Base-by-base conservation (phyloP, 768 basidiomycete species). In the Thelephora aurantiotincta region DNA sequence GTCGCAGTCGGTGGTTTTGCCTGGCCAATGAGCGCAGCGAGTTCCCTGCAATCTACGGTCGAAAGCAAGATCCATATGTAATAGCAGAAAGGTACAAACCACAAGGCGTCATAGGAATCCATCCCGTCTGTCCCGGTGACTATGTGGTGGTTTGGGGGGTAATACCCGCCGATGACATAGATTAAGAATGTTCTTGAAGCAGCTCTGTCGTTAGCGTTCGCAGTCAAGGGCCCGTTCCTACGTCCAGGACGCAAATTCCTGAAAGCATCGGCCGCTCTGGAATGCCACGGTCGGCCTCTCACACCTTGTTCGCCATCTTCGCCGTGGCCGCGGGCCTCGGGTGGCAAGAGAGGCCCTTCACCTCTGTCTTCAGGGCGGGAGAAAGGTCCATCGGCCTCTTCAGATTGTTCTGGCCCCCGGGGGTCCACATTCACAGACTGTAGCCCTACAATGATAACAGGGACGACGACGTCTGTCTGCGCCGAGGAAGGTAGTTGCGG, bases 131-230 rank as follows among this genome's bases (percentile, higher is more conserved):
- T 70, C 19, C 83, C 85, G n/a, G 80, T 82, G 37, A 94, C 78
- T 52, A 97, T 82, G 45, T 78, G 85, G 60, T 94, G 91, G 55
- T 87, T 80, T 12, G 85, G 82, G 1, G 90, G 88, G 59, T 94
- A 96, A 57, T 91, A 89, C n/a, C 91, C 84, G 45, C 86, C 85
- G 59, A 89, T 86, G 51, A 93, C 89, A 64, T 89, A 92, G 48
- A 93, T 90, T 62, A 91, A 68, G 64, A 91, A 91, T 14, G 87
- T 91, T 53, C 87, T 65, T 41, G 78, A 78, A 14, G 64, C 65
- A 9, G 55, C 52, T 20, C 57, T 53, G 20, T 58, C 60, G 35
- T 12, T 51, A 35, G 53, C 49, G 45, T 52, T 22, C 50, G 52
- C 38, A 38, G 34, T 47, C 33, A 14, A 43, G 47, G 56, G 46